phyloP scores from a whole-genome alignment of 345 rosid genomes.

The Boechera divaricarpa region DNA sequence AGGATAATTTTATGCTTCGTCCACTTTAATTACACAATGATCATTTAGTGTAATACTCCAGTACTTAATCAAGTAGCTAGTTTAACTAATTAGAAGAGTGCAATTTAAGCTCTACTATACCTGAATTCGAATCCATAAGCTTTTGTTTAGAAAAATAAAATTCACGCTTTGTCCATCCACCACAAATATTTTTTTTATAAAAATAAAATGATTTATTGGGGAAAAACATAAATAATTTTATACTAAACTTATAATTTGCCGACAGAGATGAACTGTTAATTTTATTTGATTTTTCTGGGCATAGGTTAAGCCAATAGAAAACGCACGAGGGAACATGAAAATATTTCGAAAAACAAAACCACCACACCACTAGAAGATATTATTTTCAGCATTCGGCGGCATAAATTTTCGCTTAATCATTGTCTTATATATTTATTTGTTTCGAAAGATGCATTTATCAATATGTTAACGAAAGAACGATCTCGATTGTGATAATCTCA shows the following conservation, averaged over 20 bases:
- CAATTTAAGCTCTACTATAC: not conserved
- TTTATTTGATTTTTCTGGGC: not conserved
- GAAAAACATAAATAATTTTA: not conserved
- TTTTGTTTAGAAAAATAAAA: not conserved
- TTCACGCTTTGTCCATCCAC: not conserved
- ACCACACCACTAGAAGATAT: not conserved
- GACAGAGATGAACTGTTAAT: not conserved
- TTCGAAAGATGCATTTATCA: not conserved
- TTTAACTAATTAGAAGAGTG: not conserved
- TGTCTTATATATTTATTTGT: not conserved
- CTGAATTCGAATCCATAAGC: not conserved
- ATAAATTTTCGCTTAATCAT: not conserved
- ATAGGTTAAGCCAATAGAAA: not conserved
- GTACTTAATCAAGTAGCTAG: not conserved
- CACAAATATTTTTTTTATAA: not conserved
- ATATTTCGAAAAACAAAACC: conserved; percentile 7
- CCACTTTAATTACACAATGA: not conserved
- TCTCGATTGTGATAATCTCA: not conserved
- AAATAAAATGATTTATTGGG: not conserved
- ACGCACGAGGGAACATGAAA: conserved; percentile 6
- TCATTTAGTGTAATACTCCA: not conserved
- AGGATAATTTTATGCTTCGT: not conserved
- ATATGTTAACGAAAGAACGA: not conserved
- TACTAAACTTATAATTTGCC: not conserved
- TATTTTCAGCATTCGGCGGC: conserved; percentile 5